Percentiles rank a stretch among this genome's conserved stretches.
Conservation (phyloP, 139 green algal genomes). For the Chlorella sorokiniana region DNA sequence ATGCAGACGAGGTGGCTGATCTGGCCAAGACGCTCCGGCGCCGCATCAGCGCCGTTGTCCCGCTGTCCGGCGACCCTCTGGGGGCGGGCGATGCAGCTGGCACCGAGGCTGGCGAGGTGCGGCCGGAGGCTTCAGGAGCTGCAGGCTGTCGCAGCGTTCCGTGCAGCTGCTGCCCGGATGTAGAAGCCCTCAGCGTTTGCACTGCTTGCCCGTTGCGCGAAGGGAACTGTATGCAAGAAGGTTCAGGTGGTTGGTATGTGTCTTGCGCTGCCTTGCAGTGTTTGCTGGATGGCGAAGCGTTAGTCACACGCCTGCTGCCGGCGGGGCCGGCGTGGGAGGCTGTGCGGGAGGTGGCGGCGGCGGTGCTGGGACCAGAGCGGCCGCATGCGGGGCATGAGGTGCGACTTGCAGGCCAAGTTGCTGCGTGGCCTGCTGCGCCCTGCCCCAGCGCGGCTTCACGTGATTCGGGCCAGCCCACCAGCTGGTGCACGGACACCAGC, state of each 20-base stretch:
- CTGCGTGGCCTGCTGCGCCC: too few species aligned
- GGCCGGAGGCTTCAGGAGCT: too few species aligned
- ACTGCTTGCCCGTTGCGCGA: too few species aligned
- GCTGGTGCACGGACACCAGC: too few species aligned
- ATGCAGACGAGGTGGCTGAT: slow-evolving; percentile 5
- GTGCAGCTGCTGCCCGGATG: too few species aligned
- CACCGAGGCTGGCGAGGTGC: neutral
- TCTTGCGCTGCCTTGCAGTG: neutral
- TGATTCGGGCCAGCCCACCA: too few species aligned
- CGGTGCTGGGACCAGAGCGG: neutral
- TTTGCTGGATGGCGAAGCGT: neutral
- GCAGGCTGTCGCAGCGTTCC: too few species aligned
- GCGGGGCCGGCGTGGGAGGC: neutral
- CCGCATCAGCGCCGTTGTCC: slow-evolving; percentile 35
- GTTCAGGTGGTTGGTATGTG: too few species aligned
- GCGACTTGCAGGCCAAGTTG: neutral
- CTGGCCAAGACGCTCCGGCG: slow-evolving; percentile 32
- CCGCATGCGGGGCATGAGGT: neutral
- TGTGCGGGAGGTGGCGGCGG: neutral
- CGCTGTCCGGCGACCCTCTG: neutral
- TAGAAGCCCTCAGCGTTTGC: too few species aligned
- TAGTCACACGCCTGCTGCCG: neutral
- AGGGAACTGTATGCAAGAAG: too few species aligned
- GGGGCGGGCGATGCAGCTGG: neutral
- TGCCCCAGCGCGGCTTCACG: too few species aligned